Evolutionary conservation across 2,329 filamentous ascomycete species (phyloP).

Genomic region (Aspergillus niger): DNA sequence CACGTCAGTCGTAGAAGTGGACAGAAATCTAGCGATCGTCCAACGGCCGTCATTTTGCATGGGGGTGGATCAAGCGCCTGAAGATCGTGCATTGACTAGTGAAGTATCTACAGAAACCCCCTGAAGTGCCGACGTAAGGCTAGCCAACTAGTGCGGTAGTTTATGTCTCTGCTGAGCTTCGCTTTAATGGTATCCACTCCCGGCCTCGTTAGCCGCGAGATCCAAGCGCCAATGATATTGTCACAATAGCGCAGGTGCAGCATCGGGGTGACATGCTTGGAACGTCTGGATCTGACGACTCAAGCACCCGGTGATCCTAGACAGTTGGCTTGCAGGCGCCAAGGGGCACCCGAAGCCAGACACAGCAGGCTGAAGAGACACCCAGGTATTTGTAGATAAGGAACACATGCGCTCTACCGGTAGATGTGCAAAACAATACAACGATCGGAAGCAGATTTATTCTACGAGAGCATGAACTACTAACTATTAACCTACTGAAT

Average conservation of each 20-base stretch:
- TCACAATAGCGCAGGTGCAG: constrained; percentile 1
- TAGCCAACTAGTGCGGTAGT: constrained; percentile 11
- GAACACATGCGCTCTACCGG: not conserved
- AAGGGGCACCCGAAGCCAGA: not conserved
- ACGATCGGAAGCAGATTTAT: not conserved
- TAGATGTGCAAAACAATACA: not conserved
- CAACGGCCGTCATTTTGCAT: not conserved
- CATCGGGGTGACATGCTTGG: not conserved
- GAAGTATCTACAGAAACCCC: not conserved
- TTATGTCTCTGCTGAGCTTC: constrained; percentile 3
- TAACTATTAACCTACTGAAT: not conserved
- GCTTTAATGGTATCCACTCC: constrained; percentile 16
- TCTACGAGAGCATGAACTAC: not conserved
- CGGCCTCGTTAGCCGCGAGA: constrained; percentile 4
- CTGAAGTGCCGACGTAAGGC: constrained; percentile 12
- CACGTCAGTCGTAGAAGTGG: not conserved
- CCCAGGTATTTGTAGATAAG: not conserved
- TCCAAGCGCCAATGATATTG: constrained; percentile 4
- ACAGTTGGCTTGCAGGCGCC: not conserved
- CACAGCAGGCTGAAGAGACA: too few species aligned
- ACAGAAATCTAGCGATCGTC: not conserved
- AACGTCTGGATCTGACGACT: not conserved
- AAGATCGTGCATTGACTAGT: constrained; percentile 11
- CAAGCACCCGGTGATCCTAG: not conserved
- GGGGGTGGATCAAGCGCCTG: constrained; percentile 4